Conservation (phyloP, 345 rosid species). For the Hevea brasiliensis region DNA sequence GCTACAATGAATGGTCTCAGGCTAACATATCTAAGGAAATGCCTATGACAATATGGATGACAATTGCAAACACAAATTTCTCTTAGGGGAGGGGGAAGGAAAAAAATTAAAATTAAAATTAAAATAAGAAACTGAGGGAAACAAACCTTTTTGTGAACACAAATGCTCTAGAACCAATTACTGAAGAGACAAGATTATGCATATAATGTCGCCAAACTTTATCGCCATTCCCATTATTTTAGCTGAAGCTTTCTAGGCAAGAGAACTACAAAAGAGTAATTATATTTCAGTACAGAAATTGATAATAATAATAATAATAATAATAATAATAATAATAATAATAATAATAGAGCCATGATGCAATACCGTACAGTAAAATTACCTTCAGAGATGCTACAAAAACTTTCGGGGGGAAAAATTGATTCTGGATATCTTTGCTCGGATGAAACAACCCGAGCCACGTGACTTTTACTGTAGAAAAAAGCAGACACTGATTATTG, state of each 20-base stretch:
- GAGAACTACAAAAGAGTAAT: constrained; percentile 32
- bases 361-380: constrained; percentile 3
- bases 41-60: neutral
- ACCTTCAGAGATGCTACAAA: constrained; percentile 61
- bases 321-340: no score
- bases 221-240: constrained; percentile 13
- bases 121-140: neutral
- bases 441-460: constrained; percentile 41
- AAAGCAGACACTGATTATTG: neutral
- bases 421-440: constrained; percentile 54
- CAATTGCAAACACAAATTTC: neutral
- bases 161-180: constrained; percentile 9
- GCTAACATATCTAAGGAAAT: neutral
- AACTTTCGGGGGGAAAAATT: constrained; percentile 52
- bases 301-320: neutral
- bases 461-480: constrained; percentile 51
- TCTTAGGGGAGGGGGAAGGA: neutral
- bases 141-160: neutral
- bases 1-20: neutral
- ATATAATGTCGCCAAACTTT: neutral
- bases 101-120: neutral
- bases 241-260: constrained; percentile 48
- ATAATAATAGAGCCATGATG: neutral
- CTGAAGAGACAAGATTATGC: neutral
- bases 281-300: constrained; percentile 12